Base-by-base conservation (phyloP, 805 yeast species). In the Saturnispora diversa region DNA sequence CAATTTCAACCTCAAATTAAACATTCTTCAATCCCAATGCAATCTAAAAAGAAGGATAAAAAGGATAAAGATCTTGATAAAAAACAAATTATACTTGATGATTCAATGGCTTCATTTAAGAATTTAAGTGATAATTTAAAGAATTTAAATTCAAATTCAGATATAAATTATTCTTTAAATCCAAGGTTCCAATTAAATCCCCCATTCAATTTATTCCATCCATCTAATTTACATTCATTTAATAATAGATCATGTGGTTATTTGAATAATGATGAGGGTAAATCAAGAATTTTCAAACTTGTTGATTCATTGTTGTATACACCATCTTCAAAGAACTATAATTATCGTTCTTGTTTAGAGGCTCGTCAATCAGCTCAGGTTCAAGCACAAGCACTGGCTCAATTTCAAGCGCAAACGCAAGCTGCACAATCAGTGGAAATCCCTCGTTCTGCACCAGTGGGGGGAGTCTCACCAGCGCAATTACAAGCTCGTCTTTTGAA, bases 241-340 rank as follows among this genome's bases (percentile, higher is more conserved):
- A 44, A 30, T n/a, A 35, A 48, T 12, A 44, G 40, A 15, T 41
- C 45, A 1, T 37, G 50, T 38, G 31, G 37, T 4, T 43, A 42
- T 13, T 27, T 42, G 16, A 39, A 35, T 24, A 28, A 36, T 15
- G 51, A 48, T 15, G 52, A 51, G 25, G 48, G 45, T 28, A 56
- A 42, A 34, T 48, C 44, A 13, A 56, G 51, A 36, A 47, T 59
- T 49, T 33, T 47, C 33, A 48, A 47, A 20, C 38, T 59, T 29
- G 52, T 58, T 23, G 64, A 61, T n/a, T 52, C 62, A 16, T 36
- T 60, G 20, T 44, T 60, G 28, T 61, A 53, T 39, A 49, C 54
- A n/a, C 63, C 64, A 11, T 57, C 52, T 39, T 50, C 56, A 29
- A 59, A 58, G 41, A 59, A 55, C 25, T 59, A 59, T 48, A 52